These are phyloP conservation scores for Allodekkera sacchari DNA, from an alignment of 805 yeast species.

Conservation along the genomic window DNA sequence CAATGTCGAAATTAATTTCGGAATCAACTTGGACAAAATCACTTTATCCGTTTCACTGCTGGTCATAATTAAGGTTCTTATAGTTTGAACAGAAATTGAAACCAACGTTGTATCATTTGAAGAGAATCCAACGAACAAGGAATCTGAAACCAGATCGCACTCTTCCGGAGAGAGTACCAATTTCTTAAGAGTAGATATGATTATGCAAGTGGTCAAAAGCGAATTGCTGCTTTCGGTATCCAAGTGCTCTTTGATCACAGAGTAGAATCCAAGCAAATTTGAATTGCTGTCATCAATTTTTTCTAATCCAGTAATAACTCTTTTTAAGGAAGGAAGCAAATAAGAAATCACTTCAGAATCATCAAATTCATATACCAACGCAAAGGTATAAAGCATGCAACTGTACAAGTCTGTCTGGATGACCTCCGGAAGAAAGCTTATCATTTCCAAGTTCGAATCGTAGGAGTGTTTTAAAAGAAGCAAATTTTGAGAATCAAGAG, in stretches of 20 bases:
- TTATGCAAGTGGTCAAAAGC: constrained; percentile 35
- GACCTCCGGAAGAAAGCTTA: constrained; percentile 54
- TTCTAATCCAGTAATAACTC: constrained; percentile 27
- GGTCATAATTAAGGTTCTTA: constrained; percentile 42
- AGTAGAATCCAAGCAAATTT: constrained; percentile 29
- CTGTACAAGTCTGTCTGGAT: constrained; percentile 66
- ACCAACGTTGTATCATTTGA: constrained; percentile 25
- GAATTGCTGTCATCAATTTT: constrained; percentile 10
- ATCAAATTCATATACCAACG: constrained; percentile 42
- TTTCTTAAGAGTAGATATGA: constrained; percentile 32
- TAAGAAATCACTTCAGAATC: constrained; percentile 38
- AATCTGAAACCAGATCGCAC: constrained; percentile 25
- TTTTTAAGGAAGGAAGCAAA: constrained; percentile 43
- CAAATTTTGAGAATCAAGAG: constrained; percentile 25
- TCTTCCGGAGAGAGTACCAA: constrained; percentile 28
- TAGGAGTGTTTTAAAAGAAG: constrained; percentile 40
- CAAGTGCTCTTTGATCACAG: constrained; percentile 25
- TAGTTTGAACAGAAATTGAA: constrained; percentile 48
- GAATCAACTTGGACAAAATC: constrained; percentile 37
- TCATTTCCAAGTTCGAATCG: constrained; percentile 51
- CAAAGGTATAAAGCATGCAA: constrained; percentile 56
- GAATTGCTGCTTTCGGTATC: constrained; percentile 19
- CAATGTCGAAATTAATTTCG: constrained; percentile 30
- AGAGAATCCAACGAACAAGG: constrained; percentile 28
- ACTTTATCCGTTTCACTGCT: constrained; percentile 23